Evolutionary conservation across 345 rosid genomes (phyloP).

Genomic region (Pugionium cornutum): DNA sequence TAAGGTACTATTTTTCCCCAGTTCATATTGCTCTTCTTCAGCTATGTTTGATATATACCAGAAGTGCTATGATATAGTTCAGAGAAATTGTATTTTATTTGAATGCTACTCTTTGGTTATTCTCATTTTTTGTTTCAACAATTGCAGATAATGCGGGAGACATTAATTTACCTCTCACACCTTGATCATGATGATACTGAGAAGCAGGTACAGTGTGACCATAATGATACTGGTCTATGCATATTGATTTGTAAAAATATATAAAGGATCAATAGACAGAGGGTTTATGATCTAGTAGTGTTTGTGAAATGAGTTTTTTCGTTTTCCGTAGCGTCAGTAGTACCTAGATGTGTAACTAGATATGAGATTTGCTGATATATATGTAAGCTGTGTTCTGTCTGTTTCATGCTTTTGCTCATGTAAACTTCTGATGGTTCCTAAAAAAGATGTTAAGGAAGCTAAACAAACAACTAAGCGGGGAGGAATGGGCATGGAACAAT

Average conservation of each 20-base stretch:
- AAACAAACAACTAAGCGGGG: conserved; percentile 88
- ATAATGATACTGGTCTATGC: conserved; percentile 17
- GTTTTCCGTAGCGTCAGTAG: not conserved
- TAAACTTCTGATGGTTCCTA: conserved; percentile 17
- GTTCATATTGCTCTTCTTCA: conserved; percentile 14
- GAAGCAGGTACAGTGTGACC: conserved; percentile 67
- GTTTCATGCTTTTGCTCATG: conserved; percentile 25
- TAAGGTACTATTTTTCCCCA: conserved; percentile 53
- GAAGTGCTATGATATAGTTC: conserved; percentile 14
- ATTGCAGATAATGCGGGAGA: conserved; percentile 96
- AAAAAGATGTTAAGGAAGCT: conserved; percentile 92
- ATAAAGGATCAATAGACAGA: not conserved
- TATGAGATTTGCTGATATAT: not conserved
- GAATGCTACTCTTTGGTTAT: conserved; percentile 9
- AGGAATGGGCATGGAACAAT: conserved; percentile 98
- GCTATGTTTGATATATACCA: conserved; percentile 3
- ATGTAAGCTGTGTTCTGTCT: conserved; percentile 4
- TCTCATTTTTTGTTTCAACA: conserved; percentile 7
- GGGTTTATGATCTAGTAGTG: conserved; percentile 9
- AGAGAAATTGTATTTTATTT: conserved; percentile 1
- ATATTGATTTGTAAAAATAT: conserved; percentile 15
- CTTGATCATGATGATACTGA: conserved; percentile 99
- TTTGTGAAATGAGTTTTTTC: conserved; percentile 4
- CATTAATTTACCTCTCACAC: conserved; percentile 87
- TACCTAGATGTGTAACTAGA: not conserved